Percentiles rank a stretch among this genome's conserved stretches.
Conservation (phyloP, 768 basidiomycete species). For the Lactifluus subvellereus region DNA sequence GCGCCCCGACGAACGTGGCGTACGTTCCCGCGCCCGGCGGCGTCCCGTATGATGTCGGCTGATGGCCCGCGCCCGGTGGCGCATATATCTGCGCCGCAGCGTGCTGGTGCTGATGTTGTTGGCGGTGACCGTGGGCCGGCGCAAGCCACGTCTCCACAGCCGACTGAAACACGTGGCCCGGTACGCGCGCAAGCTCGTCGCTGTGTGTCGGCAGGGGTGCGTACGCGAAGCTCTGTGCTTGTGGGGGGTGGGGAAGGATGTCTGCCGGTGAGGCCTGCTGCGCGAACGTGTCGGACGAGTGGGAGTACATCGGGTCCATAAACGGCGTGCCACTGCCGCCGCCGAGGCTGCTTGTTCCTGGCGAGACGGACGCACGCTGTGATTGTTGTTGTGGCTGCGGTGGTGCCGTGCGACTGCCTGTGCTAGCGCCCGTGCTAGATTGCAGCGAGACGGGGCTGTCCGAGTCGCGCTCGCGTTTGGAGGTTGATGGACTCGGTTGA, state of each 20-base stretch:
- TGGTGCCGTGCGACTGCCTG: not conserved
- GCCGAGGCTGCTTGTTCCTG: constrained; percentile 13
- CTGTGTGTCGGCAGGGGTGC: constrained; percentile 18
- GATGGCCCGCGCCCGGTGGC: not conserved
- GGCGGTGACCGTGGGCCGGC: constrained; percentile 1
- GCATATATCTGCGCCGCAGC: constrained; percentile 2
- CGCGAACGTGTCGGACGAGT: constrained; percentile 1
- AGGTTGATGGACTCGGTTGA: constrained; percentile 43
- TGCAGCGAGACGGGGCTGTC: constrained; percentile 38
- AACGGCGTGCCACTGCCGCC: constrained; percentile 12
- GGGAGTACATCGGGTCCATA: constrained; percentile 7
- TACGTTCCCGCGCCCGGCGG: not conserved
- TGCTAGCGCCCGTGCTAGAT: constrained; percentile 5
- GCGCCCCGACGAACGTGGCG: constrained; percentile 2
- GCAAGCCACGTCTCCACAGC: constrained; percentile 11
- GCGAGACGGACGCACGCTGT: constrained; percentile 9
- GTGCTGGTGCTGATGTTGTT: constrained; percentile 8
- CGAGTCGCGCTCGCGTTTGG: constrained; percentile 58
- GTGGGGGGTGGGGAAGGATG: not conserved
- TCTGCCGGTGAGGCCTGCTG: not conserved
- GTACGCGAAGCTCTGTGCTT: constrained; percentile 12
- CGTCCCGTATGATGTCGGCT: constrained; percentile 7
- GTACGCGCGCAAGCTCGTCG: constrained; percentile 20
- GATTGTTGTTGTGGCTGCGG: not conserved
- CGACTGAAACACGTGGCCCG: constrained; percentile 8